phyloP scores from a whole-genome alignment of 306 rosid genomes.

The Begonia loranthoides region DNA sequence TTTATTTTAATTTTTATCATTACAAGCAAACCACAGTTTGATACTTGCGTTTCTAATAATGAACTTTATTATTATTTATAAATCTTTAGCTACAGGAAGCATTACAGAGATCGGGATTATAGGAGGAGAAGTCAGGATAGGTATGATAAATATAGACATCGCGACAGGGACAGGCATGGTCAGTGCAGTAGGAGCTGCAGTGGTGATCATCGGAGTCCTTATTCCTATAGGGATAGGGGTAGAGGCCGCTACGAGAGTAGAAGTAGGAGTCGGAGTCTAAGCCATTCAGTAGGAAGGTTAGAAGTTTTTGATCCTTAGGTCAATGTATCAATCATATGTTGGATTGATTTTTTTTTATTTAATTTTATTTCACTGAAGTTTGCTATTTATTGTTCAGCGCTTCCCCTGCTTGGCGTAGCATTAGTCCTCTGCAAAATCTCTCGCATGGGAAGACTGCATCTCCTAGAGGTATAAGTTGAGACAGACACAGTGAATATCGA shows the following conservation, averaged over 20 bases:
- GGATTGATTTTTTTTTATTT: background rate
- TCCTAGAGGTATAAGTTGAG: slow-evolving; percentile 46
- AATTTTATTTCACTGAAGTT: background rate
- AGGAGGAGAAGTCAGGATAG: slow-evolving; percentile 64
- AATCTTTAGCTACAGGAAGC: slow-evolving; percentile 40
- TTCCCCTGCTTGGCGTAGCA: slow-evolving; percentile 46
- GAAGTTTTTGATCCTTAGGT: slow-evolving; percentile 2
- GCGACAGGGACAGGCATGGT: slow-evolving; percentile 43
- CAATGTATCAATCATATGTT: background rate
- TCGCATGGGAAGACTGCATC: slow-evolving; percentile 37
- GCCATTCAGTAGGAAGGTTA: slow-evolving; percentile 56
- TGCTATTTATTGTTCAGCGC: slow-evolving; percentile 24
- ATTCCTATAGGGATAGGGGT: slow-evolving; percentile 41
- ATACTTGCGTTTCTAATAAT: no score
- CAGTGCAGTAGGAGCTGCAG: slow-evolving; percentile 65
- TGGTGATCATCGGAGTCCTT: slow-evolving; percentile 59
- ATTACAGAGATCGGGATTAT: slow-evolving; percentile 40
- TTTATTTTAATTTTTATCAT: no score
- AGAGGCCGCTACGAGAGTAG: slow-evolving; percentile 42
- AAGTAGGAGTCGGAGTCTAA: slow-evolving; percentile 40
- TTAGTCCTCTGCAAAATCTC: slow-evolving; percentile 38
- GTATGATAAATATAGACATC: slow-evolving; percentile 46
- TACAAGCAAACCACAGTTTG: no score
- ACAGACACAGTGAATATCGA: slow-evolving; percentile 29
- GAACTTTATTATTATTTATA: no score